Evolutionary conservation across 2,329 filamentous ascomycete species (phyloP).

Genomic region (Boeremia lycopersici): DNA sequence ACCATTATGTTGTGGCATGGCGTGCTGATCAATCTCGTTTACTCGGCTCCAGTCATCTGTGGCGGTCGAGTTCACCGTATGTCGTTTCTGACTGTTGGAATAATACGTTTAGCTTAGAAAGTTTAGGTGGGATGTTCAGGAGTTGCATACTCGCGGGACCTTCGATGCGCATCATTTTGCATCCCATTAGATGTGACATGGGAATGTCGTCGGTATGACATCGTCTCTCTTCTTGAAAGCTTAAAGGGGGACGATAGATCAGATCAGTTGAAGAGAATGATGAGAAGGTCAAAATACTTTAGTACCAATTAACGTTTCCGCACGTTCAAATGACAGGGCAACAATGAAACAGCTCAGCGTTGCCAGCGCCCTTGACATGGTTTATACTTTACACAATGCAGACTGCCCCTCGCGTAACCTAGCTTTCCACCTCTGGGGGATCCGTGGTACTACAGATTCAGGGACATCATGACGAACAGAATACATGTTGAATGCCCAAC

Average conservation of each 20-base stretch:
- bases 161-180: neutral
- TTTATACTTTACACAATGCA: too few relatives aligned
- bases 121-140: neutral
- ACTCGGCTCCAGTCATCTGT: slow-evolving; percentile 2
- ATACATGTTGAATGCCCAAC: neutral
- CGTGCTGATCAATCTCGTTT: neutral
- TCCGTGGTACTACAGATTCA: neutral
- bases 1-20: neutral
- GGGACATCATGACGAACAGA: slow-evolving; percentile 1
- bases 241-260: too few relatives aligned
- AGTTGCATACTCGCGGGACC: neutral
- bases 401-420: too few relatives aligned
- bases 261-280: too few relatives aligned
- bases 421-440: too few relatives aligned
- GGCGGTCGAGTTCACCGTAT: neutral
- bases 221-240: neutral
- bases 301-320: too few relatives aligned
- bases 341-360: too few relatives aligned
- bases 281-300: too few relatives aligned
- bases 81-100: neutral
- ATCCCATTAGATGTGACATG: neutral
- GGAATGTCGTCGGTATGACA: neutral
- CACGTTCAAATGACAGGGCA: too few relatives aligned
- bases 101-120: neutral
- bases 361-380: too few relatives aligned